phyloP scores from a whole-genome alignment of 768 basidiomycete species.

The Exsudoporus frostii region DNA sequence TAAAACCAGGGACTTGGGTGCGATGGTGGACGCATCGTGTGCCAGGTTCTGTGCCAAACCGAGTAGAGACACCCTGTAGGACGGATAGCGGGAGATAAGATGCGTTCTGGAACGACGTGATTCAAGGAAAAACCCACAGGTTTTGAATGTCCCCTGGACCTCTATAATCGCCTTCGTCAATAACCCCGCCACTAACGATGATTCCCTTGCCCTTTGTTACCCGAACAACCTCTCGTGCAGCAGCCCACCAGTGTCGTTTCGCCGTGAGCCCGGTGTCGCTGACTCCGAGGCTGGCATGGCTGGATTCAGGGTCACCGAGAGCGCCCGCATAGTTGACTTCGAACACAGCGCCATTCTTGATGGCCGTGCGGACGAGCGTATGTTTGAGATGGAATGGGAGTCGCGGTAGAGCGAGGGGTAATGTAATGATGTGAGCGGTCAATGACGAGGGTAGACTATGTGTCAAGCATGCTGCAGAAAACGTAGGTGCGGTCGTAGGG shows the following conservation, averaged over 20 bases:
- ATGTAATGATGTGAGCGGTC: slow-evolving; percentile 76
- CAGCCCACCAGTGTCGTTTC: slow-evolving; percentile 84
- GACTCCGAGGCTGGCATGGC: slow-evolving; percentile 43
- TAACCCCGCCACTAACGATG: slow-evolving; percentile 66
- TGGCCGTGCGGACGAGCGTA: slow-evolving; percentile 75
- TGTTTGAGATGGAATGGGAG: slow-evolving; percentile 81
- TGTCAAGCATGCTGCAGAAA: slow-evolving; percentile 77
- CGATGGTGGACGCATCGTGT: slow-evolving; percentile 56
- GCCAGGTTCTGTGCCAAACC: slow-evolving; percentile 68
- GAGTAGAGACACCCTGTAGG: slow-evolving; percentile 59
- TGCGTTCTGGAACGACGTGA: background rate
- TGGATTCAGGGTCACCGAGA: slow-evolving; percentile 53
- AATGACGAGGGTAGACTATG: slow-evolving; percentile 72
- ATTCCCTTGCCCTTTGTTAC: slow-evolving; percentile 80
- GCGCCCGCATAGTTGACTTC: slow-evolving; percentile 79
- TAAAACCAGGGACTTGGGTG: slow-evolving; percentile 63
- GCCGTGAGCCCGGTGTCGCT: slow-evolving; percentile 51
- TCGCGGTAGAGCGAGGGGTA: slow-evolving; percentile 75
- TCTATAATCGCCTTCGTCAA: slow-evolving; percentile 59
- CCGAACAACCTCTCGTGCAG: slow-evolving; percentile 69
- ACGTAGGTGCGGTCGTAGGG: slow-evolving; percentile 69
- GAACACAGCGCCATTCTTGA: slow-evolving; percentile 80
- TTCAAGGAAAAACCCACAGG: slow-evolving; percentile 47
- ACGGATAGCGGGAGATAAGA: background rate
- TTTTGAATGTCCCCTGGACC: slow-evolving; percentile 74